A percentile compares a stretch with the other conserved stretches of the same genome.
phyloP scores from a whole-genome alignment of 257 asterid species.

The Solanum tacnaense region DNA sequence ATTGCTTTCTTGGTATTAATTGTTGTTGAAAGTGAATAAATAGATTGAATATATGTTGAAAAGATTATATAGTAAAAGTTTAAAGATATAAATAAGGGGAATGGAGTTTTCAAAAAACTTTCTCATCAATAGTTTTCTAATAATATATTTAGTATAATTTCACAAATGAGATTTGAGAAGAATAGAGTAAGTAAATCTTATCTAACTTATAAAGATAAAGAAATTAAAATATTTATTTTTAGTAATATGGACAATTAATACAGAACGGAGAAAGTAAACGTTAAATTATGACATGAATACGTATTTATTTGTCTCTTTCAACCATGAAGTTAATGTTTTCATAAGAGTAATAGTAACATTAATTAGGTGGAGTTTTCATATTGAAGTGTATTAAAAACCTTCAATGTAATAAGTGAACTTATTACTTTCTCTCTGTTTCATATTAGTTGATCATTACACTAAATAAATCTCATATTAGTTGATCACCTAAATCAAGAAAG shows the following conservation, averaged over 20 bases:
- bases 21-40: neutral
- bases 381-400: neutral
- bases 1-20: neutral
- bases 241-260: neutral
- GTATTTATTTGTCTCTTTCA: neutral
- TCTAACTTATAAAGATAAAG: neutral
- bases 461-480: neutral
- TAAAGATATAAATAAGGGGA: neutral
- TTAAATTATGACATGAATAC: neutral
- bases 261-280: fast-evolving
- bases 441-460: too few relatives aligned
- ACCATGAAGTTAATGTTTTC: neutral
- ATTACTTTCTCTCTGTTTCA: too few relatives aligned
- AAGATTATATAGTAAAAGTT: neutral
- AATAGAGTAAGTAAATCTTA: neutral
- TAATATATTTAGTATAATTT: neutral
- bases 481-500: neutral
- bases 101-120: neutral
- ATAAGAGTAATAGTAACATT: neutral
- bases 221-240: neutral
- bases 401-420: neutral
- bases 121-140: neutral
- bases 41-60: neutral
- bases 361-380: neutral
- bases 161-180: fast-evolving